Evolutionary conservation across 768 basidiomycete species (phyloP), one percentile per base, ranked within the genome.

Genomic region (Amanita exitialis): DNA sequence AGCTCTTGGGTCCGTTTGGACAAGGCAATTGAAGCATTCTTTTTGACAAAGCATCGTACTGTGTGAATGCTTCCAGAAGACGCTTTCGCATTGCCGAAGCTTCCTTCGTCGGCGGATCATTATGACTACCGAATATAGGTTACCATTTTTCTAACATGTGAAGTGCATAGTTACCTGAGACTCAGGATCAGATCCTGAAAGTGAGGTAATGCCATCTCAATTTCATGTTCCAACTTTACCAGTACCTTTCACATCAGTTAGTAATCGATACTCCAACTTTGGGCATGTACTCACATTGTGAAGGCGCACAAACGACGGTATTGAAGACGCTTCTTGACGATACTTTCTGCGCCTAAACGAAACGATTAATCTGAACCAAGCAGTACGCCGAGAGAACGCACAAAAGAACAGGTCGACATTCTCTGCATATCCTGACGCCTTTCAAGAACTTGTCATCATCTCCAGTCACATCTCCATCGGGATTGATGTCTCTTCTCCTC

Each of bases 1-100:
- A 87, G 54, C 81, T 80, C 2, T 80, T 80, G 0, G 75, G 67
- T 4, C 78, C 79, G 38, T 69, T 73, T 0, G 77, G 69, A 53
- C 77, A 80, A 0, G 87, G 86, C 13, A 95, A 69, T 52, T 70
- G 72, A 49, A 82, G 80, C 59, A 99, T 90, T 28, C 84, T 82
- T 62, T 94, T 96, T 1, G 92, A 77, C 12, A 97, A 66, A 37
- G 79, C 79, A 59, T 99, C 96, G 62, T 97, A 97, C 46, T 90
- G 84, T 4, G 84, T 77, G 62, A 97, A 92, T 0, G 83, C 80
- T 39, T 90, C 85, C 9, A 98, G 67, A 25, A 99, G 75, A 3
- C 82, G 80, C 62, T 93, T 94, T 53, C 93, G 81, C 0, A 82
- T 76, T 2, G 74, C 69, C 8, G 77, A 73, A 5, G 85, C 88